Evolutionary conservation across 352 stramenopile species (phyloP).

Genomic region (Phytopythium aichiense): DNA sequence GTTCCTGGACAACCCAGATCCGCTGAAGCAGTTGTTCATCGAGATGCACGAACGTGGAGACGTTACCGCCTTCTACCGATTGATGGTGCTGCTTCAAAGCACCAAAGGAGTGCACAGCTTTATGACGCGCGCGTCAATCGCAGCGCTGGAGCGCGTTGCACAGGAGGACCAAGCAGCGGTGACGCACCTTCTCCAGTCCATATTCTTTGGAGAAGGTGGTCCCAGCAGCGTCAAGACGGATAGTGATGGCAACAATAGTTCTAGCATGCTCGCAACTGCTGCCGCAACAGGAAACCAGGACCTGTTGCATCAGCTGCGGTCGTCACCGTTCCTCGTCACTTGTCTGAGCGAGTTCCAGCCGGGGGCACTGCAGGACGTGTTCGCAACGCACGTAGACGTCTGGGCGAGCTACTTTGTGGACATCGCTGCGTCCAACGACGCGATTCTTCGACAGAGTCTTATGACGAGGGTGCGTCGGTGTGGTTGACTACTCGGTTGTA

Average conservation of each 20-base stretch:
- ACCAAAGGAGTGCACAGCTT: slow-evolving; percentile 60
- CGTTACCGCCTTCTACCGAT: slow-evolving; percentile 45
- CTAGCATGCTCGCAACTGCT: background rate
- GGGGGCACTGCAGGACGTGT: slow-evolving; percentile 57
- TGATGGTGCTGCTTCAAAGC: slow-evolving; percentile 62
- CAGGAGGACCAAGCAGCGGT: slow-evolving; percentile 60
- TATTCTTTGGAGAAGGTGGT: slow-evolving; percentile 26
- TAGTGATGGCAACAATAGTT: background rate
- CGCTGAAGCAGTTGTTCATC: slow-evolving; percentile 55
- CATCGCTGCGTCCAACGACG: slow-evolving; percentile 42
- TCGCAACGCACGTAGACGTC: slow-evolving; percentile 50
- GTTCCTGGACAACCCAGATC: slow-evolving; percentile 48
- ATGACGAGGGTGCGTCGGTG: slow-evolving; percentile 26
- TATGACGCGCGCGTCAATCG: slow-evolving; percentile 42
- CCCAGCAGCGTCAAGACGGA: background rate
- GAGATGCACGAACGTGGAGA: slow-evolving; percentile 56
- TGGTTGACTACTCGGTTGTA: background rate
- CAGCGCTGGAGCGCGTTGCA: slow-evolving; percentile 46
- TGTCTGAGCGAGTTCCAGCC: slow-evolving; percentile 63
- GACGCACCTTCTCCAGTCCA: slow-evolving; percentile 38
- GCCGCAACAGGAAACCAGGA: slow-evolving; percentile 29
- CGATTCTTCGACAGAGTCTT: slow-evolving; percentile 48
- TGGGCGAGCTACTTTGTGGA: slow-evolving; percentile 73
- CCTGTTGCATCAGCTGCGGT: slow-evolving; percentile 45
- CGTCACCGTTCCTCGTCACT: slow-evolving; percentile 48